Evolutionary conservation across 148 eudicot species (phyloP).

Genomic region (Heliamphora exappendiculata): DNA sequence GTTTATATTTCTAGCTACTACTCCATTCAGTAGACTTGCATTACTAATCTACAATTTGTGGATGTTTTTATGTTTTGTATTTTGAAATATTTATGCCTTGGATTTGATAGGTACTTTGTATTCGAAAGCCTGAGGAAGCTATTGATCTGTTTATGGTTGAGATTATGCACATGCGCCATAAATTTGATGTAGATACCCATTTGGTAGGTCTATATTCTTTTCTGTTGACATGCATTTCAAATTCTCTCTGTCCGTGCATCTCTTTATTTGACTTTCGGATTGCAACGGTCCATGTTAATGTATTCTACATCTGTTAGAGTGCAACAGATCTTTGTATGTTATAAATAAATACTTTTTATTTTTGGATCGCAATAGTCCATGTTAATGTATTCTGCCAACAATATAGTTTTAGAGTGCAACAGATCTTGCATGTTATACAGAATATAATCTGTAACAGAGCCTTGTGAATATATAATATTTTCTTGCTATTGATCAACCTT

Average conservation of each 20-base stretch:
- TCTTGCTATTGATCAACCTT: neutral
- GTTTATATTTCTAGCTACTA: too few relatives aligned
- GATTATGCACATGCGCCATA: slow-evolving; percentile 99
- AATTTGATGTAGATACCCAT: slow-evolving; percentile 92
- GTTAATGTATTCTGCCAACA: neutral
- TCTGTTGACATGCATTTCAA: too few relatives aligned
- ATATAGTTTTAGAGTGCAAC: neutral
- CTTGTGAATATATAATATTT: neutral
- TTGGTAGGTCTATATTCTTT: slow-evolving; percentile 51
- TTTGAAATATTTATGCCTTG: too few relatives aligned
- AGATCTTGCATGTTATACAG: neutral
- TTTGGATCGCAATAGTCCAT: too few relatives aligned
- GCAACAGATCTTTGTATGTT: too few relatives aligned
- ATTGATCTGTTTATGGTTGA: slow-evolving; percentile 98
- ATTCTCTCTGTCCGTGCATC: too few relatives aligned
- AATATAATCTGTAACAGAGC: neutral
- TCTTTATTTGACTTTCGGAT: too few relatives aligned
- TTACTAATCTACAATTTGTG: neutral
- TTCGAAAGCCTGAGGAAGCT: slow-evolving; percentile 87
- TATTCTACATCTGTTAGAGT: too few relatives aligned
- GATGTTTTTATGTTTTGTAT: neutral
- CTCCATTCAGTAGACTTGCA: too few relatives aligned
- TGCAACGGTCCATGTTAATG: neutral
- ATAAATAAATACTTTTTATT: too few relatives aligned
- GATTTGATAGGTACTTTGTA: slow-evolving; percentile 96